These are phyloP conservation scores for Solanum chacoense DNA, from an alignment of 305 asterid genomes.

Conservation along the genomic window DNA sequence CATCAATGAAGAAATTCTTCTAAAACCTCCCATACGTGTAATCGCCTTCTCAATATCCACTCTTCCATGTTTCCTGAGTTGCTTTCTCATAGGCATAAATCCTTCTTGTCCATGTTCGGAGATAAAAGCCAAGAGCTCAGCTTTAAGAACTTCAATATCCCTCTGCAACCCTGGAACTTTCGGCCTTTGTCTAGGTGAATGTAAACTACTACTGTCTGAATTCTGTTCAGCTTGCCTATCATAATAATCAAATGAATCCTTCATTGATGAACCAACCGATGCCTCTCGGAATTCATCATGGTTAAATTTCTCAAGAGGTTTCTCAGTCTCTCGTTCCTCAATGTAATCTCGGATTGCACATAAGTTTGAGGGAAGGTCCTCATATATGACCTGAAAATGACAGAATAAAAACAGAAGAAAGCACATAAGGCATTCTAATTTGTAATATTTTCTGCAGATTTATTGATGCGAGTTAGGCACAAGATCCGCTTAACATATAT, in stretches of 20 bases:
- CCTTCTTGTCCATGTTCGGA: slow-evolving; percentile 88
- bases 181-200: slow-evolving; percentile 49
- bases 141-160: slow-evolving; percentile 71
- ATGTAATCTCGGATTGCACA: slow-evolving; percentile 86
- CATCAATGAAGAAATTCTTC: slow-evolving; percentile 63
- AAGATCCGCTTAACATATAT: not conserved
- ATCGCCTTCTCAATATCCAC: slow-evolving; percentile 92
- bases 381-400: slow-evolving; percentile 62
- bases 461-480: not conserved
- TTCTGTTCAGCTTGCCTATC: slow-evolving; percentile 14
- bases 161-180: slow-evolving; percentile 82
- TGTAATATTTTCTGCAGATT: not conserved
- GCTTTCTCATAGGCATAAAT: slow-evolving; percentile 98
- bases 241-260: slow-evolving; percentile 7
- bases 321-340: slow-evolving; percentile 39
- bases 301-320: slow-evolving; percentile 10
- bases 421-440: not conserved
- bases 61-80: slow-evolving; percentile 61
- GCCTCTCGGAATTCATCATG: slow-evolving; percentile 16
- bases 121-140: slow-evolving; percentile 73
- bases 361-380: slow-evolving; percentile 93
- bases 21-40: slow-evolving; percentile 82
- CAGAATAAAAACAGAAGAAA: not conserved
- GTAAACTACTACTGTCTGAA: slow-evolving; percentile 22
- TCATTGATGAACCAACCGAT: slow-evolving; percentile 15